These are phyloP conservation scores for Zelonia costaricensis DNA, from an alignment of 208 protist genomes.

Conservation along the genomic window DNA sequence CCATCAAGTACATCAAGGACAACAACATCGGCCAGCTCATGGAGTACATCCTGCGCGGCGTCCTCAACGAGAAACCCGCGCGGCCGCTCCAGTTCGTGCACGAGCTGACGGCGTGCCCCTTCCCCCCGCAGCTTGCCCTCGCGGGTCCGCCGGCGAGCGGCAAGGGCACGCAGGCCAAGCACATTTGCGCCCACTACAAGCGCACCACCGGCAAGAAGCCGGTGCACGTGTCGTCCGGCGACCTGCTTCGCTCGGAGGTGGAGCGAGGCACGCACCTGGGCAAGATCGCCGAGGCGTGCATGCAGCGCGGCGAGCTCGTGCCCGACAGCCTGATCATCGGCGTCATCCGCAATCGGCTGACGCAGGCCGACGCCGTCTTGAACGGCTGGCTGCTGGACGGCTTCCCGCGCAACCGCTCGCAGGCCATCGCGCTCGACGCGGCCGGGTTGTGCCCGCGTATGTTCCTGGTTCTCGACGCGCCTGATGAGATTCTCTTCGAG, in stretches of 20 bases:
- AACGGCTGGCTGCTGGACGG: constrained; percentile 93
- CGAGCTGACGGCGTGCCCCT: constrained; percentile 41
- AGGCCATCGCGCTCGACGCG: constrained; percentile 77
- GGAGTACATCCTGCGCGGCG: constrained; percentile 74
- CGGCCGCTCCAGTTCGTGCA: constrained; percentile 63
- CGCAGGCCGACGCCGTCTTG: constrained; percentile 60
- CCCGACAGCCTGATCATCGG: constrained; percentile 73
- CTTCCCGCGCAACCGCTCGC: constrained; percentile 83
- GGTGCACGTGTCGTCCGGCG: constrained; percentile 87
- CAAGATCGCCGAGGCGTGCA: constrained; percentile 57
- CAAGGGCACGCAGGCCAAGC: constrained; percentile 77
- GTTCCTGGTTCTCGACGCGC: constrained; percentile 72
- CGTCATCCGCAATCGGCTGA: constrained; percentile 69
- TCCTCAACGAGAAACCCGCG: constrained; percentile 73
- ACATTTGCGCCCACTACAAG: constrained; percentile 57
- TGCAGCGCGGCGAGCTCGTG: constrained; percentile 71
- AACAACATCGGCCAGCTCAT: constrained; percentile 78
- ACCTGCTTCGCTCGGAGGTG: constrained; percentile 80
- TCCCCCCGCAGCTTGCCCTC: constrained; percentile 77
- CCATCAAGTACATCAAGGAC: constrained; percentile 71
- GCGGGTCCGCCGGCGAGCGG: constrained; percentile 79
- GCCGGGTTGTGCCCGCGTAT: constrained; percentile 63
- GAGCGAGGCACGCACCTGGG: constrained; percentile 53
- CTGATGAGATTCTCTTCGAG: constrained; percentile 76
- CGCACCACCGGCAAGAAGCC: constrained; percentile 32